Evolutionary conservation across 164 flowering plant species (phyloP), one percentile per base, ranked within the genome.

Genomic region (Cinnamomum micranthum): DNA sequence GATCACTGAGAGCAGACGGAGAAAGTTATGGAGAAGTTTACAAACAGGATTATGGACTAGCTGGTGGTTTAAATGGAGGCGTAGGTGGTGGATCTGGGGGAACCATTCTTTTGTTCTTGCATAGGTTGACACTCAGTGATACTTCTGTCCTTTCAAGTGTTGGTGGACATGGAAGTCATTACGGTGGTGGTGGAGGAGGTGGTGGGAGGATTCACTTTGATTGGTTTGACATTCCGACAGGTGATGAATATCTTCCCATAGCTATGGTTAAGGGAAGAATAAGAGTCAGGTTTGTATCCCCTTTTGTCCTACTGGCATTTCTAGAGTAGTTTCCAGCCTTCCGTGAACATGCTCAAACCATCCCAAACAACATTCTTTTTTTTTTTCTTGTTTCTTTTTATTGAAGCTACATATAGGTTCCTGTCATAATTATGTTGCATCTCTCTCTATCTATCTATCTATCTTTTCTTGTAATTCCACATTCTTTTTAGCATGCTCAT

Each of bases 41-140:
- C 51, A 60, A 76, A 71, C 68, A 74, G 50, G 80, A 75, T 65
- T 73, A 76, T 75, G 71, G 73, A 28, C 65, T 67, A 24, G 22
- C 33, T 13, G 35, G 52, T 65, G 51, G 47, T 78, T 67, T 82
- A 71, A 78, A 73, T 65, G 81, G 78, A 50, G 91, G 91, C 27
- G 84, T 91, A 20, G 99, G 99, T 6, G 99, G 99, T 81, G 99
- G 97, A 74, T 90, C 99, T 74, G 99, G 99, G 77, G 99, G 99
- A 82, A 90, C 93, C 24, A 85, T 95, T 80, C 92, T 95, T 77
- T 75, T 95, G 74, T 95, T 95, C 86, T 75, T 93, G 79, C 87
- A 74, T 52, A 73, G 85, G 33, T 51, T 93, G 71, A 78, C 73
- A 20, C 86, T 93, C 73, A 85, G 88, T 20, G 80, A 86, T 33